phyloP scores from a whole-genome alignment of 2,329 filamentous ascomycete species.

The Thermoascus crustaceus region DNA sequence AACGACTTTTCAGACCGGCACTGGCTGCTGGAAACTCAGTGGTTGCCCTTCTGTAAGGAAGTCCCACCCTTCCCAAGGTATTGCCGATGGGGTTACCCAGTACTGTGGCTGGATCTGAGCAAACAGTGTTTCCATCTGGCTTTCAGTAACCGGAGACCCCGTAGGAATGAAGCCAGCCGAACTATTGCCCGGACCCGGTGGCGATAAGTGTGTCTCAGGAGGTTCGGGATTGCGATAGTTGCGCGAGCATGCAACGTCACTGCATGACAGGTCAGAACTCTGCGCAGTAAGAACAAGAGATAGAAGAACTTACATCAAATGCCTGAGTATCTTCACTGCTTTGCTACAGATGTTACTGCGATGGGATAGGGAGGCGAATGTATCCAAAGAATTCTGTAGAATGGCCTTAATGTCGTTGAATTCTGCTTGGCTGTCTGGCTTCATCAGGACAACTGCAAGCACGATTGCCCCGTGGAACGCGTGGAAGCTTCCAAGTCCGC shows the following conservation, averaged over 20 bases:
- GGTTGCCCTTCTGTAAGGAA: neutral
- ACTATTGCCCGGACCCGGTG: too few relatives aligned
- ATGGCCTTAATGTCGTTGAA: slow-evolving; percentile 21
- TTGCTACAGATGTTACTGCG: slow-evolving; percentile 31
- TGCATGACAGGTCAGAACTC: slow-evolving; percentile 8
- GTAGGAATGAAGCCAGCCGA: neutral
- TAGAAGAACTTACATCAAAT: slow-evolving; percentile 22
- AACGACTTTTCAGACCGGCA: too few relatives aligned
- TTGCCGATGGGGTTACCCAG: slow-evolving; percentile 23
- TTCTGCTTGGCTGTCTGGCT: slow-evolving; percentile 20
- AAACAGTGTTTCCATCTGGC: slow-evolving; percentile 11
- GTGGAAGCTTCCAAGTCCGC: slow-evolving; percentile 33
- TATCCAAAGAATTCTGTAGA: slow-evolving; percentile 21
- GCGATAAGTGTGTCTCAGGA: neutral
- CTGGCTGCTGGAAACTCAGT: too few relatives aligned
- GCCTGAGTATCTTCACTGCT: slow-evolving; percentile 26
- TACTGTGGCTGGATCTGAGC: slow-evolving; percentile 25
- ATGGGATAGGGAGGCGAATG: slow-evolving; percentile 25
- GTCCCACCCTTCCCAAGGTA: slow-evolving; percentile 19
- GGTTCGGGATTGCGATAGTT: slow-evolving; percentile 9
- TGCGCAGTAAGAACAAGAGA: neutral
- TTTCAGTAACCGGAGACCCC: slow-evolving; percentile 13
- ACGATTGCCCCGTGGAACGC: slow-evolving; percentile 34
- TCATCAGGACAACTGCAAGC: slow-evolving; percentile 20
- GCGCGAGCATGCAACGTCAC: slow-evolving; percentile 17